A percentile compares a stretch with the other conserved stretches of the same genome.
Conservation (phyloP, 176 grass and related monocot genomes). For the Eragrostis nindensis region DNA sequence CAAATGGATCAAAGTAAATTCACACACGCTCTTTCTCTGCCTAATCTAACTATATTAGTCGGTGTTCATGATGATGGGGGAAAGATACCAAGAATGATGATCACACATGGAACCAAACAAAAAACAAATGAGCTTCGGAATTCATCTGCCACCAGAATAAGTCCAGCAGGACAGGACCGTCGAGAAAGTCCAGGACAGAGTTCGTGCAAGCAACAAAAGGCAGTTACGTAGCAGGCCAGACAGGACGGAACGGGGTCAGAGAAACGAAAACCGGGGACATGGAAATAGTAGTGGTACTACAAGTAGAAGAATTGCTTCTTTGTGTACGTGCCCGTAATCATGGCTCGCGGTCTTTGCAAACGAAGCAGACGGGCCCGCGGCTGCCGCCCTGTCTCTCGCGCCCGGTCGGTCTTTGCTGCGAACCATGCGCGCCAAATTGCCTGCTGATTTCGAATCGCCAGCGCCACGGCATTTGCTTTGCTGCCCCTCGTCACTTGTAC, state of each 20-base stretch:
- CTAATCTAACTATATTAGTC: neutral
- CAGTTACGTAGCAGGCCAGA: neutral
- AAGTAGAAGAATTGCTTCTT: neutral
- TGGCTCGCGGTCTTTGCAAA: constrained; percentile 38
- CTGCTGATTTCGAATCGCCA: neutral
- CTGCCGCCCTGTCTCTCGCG: constrained; percentile 24
- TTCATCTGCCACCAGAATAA: neutral
- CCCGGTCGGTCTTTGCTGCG: too few species aligned
- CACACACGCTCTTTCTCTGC: neutral
- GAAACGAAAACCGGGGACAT: neutral
- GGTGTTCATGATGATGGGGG: constrained; percentile 24
- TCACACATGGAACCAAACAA: constrained; percentile 6
- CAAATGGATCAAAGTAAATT: neutral
- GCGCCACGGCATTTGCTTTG: neutral
- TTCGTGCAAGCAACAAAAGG: neutral
- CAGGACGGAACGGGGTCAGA: neutral
- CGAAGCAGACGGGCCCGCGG: constrained; percentile 11
- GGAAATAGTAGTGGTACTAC: neutral
- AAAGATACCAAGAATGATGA: constrained; percentile 32
- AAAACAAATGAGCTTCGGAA: neutral
- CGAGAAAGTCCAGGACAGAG: neutral
- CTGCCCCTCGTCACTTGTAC: too few species aligned
- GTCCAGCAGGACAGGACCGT: too few species aligned
- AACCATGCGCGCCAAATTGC: neutral
- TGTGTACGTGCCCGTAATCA: constrained; percentile 39